Evolutionary conservation across 2,329 filamentous ascomycete species (phyloP), one percentile per base, ranked within the genome.

Genomic region (Cercospora sp.): DNA sequence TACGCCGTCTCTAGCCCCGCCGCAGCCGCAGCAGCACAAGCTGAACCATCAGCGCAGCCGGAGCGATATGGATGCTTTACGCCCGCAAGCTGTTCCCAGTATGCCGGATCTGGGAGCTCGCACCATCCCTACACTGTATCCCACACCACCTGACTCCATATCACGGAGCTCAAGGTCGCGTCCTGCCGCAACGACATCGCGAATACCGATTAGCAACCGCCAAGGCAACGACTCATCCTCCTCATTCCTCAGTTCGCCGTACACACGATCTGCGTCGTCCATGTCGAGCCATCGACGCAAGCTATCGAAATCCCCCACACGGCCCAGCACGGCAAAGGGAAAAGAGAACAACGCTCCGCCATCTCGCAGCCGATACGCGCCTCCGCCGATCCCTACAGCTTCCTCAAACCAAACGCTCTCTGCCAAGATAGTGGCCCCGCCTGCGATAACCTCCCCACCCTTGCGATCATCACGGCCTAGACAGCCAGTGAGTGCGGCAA

Each of bases 401-500:
- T 58, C 70, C 13, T 66, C 67, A 13, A 73, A 72, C 43, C 76
- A 77, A 53, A 74, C 73, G 21, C 73, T 95, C 12, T 89, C 90
- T 73, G 91, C 91, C 45, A 92, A 91, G 77, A 91, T 95, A 72
- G 87, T 90, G 66, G 83, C 87, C 37, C 88, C 91, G 53, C 84
- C 85, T 18, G 87, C 91, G 0, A 92, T 91, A 76, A 85, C 90
- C 37, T 96, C 93, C 1, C 92, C 93, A 3, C 88, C 90, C 9
- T 82, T 97, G 60, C 88, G 93, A 76, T 95, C 91, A 76, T 95
- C 92, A 51, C 86, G 92, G 51, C 91, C 92, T n/a, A 86, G 92
- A 62, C 90, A 92, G 75, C 90, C 91, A 8, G 89, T 96, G 24
- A 92, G 91, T 9, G 84, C 88, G 65, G 90, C 90, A n/a, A 87